Evolutionary conservation across 345 rosid species (phyloP).

Genomic region (Eucalyptus curtisii): DNA sequence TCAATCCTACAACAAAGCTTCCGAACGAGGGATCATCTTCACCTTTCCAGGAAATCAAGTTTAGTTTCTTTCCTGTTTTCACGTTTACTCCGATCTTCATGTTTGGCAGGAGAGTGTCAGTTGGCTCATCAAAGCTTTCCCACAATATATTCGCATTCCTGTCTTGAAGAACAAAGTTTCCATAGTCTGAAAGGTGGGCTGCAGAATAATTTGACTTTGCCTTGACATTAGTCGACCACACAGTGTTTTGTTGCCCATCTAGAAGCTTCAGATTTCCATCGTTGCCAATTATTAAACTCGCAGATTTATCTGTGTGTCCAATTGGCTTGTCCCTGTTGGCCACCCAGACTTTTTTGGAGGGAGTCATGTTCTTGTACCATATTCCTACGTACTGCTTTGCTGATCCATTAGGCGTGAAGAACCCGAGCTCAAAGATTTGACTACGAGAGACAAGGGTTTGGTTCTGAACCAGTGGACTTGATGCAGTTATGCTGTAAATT

Average conservation of each 20-base stretch:
- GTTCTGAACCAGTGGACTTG: too few species aligned
- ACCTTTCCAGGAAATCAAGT: slow-evolving; percentile 16
- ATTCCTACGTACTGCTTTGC: not conserved
- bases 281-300: not conserved
- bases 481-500: too few species aligned
- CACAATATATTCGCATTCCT: not conserved
- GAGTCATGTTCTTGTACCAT: not conserved
- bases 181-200: slow-evolving; percentile 10
- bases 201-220: not conserved
- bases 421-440: not conserved
- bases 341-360: slow-evolving; percentile 15
- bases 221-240: slow-evolving; percentile 8
- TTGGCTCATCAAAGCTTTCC: slow-evolving; percentile 25
- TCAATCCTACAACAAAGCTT: not conserved
- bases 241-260: not conserved
- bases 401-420: not conserved
- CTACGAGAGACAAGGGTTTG: not conserved
- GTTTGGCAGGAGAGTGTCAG: slow-evolving; percentile 18
- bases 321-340: slow-evolving; percentile 25
- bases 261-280: slow-evolving; percentile 5
- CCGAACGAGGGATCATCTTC: slow-evolving; percentile 13
- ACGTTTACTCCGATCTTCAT: slow-evolving; percentile 21
- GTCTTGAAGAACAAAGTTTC: slow-evolving; percentile 13
- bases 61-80: not conserved
- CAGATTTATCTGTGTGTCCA: not conserved